Evolutionary conservation across 305 asterid genomes (phyloP).

Genomic region (Fraxinus velutina): DNA sequence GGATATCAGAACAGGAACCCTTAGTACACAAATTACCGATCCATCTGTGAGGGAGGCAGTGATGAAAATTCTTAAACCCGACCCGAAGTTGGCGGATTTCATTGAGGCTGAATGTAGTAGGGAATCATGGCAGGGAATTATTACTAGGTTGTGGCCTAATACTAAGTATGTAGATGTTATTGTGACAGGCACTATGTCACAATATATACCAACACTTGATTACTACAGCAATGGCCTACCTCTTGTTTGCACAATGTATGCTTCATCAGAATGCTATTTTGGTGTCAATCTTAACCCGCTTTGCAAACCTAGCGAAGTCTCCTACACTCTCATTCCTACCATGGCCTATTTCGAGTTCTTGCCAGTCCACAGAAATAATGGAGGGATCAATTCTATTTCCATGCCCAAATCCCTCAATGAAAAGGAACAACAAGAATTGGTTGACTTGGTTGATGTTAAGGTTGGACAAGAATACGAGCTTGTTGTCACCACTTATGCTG

Average conservation of each 20-base stretch:
- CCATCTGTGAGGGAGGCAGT: slow-evolving; percentile 15
- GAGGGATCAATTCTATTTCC: background rate
- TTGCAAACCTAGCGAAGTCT: slow-evolving; percentile 16
- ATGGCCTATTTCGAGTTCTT: slow-evolving; percentile 23
- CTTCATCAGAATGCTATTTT: background rate
- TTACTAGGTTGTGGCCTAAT: slow-evolving; percentile 22
- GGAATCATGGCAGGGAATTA: slow-evolving; percentile 26
- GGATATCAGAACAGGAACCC: slow-evolving; percentile 24
- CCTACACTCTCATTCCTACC: slow-evolving; percentile 12
- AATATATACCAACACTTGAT: slow-evolving; percentile 23
- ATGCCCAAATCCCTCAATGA: slow-evolving; percentile 19
- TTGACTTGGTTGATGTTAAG: slow-evolving; percentile 16
- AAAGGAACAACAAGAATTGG: slow-evolving; percentile 17
- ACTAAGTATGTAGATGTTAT: slow-evolving; percentile 17
- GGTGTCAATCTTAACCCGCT: slow-evolving; percentile 13
- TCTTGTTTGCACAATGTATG: slow-evolving; percentile 18
- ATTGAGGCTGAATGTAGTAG: slow-evolving; percentile 21
- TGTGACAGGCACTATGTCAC: slow-evolving; percentile 22
- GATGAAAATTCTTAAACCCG: slow-evolving; percentile 15
- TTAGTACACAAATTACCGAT: slow-evolving; percentile 10
- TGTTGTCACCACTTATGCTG: slow-evolving; percentile 1
- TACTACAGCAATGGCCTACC: slow-evolving; percentile 14
- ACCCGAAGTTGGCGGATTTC: slow-evolving; percentile 21
- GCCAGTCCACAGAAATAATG: slow-evolving; percentile 16
- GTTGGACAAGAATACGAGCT: slow-evolving; percentile 19